These are phyloP conservation scores for Macrolepiota dolichaula DNA, from an alignment of 768 basidiomycete species.

Conservation along the genomic window DNA sequence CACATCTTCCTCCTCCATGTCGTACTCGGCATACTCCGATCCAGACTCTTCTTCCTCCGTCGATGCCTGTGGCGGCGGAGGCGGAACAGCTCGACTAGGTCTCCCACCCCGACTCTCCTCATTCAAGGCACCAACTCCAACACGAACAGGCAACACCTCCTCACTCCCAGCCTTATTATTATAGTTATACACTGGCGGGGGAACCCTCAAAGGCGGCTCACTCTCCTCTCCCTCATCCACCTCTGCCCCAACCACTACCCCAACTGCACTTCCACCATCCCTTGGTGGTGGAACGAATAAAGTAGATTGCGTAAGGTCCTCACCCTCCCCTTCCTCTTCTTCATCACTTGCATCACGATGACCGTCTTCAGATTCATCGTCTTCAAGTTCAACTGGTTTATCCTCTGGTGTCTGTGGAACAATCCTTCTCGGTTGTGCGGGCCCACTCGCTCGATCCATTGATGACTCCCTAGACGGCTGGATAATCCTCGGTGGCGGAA, in stretches of 20 bases:
- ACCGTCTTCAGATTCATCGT: not conserved
- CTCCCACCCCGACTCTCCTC: constrained; percentile 16
- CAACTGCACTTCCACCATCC: constrained; percentile 8
- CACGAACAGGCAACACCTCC: constrained; percentile 9
- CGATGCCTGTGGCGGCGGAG: constrained; percentile 16
- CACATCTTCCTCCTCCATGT: constrained; percentile 12
- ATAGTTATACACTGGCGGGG: constrained; percentile 4
- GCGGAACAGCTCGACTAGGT: constrained; percentile 3
- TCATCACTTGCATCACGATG: not conserved
- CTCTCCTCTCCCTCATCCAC: constrained; percentile 24
- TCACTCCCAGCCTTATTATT: not conserved
- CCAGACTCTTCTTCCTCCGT: constrained; percentile 20
- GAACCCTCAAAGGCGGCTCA: constrained; percentile 23
- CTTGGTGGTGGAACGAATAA: constrained; percentile 26
- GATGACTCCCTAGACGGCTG: not conserved
- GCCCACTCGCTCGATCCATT: constrained; percentile 10
- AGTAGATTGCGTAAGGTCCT: constrained; percentile 20
- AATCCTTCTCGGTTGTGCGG: constrained; percentile 21
- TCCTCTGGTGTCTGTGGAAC: constrained; percentile 25
- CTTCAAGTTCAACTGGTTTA: not conserved
- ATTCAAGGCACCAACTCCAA: not conserved
- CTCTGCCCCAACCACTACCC: constrained; percentile 14
- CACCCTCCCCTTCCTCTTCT: not conserved
- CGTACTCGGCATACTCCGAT: constrained; percentile 31
- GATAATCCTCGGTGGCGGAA: not conserved